These are phyloP conservation scores for Diplosphaera chodatii DNA, from an alignment of 139 green algal genomes.

Conservation along the genomic window DNA sequence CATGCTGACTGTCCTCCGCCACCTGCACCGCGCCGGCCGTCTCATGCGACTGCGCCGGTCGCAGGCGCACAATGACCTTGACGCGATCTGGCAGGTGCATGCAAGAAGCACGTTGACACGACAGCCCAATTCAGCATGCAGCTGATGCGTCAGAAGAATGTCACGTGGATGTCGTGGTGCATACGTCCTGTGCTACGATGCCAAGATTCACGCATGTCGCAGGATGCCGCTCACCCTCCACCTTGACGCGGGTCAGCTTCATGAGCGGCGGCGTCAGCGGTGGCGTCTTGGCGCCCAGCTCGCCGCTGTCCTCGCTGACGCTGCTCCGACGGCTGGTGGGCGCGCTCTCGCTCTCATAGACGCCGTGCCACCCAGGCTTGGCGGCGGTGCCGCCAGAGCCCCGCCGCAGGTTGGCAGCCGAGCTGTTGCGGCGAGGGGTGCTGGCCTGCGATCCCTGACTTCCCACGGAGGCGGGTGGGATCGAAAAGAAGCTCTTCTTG, in stretches of 20 bases:
- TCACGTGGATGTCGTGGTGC: too few relatives aligned
- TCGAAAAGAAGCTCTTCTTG: background rate
- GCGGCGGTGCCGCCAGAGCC: background rate
- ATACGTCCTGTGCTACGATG: too few relatives aligned
- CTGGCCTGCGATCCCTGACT: background rate
- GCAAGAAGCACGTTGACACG: background rate
- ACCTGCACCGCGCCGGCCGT: conserved; percentile 20
- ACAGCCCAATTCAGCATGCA: background rate
- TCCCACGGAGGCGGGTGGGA: background rate
- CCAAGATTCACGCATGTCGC: too few relatives aligned
- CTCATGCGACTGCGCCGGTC: conserved; percentile 24
- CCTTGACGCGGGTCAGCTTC: background rate
- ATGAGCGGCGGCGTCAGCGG: background rate
- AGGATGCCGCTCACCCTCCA: background rate
- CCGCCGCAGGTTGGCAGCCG: background rate
- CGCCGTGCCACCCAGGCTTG: background rate
- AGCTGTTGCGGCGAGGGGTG: background rate
- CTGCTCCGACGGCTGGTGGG: background rate
- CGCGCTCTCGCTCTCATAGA: background rate
- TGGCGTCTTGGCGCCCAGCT: background rate
- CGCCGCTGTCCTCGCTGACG: background rate
- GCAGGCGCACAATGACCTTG: conserved; percentile 35
- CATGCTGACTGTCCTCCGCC: conserved; percentile 3
- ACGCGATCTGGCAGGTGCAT: conserved; percentile 29
- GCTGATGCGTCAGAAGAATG: too few relatives aligned